Conservation (phyloP, 306 rosid genomes). For the Rosa lucieae region DNA sequence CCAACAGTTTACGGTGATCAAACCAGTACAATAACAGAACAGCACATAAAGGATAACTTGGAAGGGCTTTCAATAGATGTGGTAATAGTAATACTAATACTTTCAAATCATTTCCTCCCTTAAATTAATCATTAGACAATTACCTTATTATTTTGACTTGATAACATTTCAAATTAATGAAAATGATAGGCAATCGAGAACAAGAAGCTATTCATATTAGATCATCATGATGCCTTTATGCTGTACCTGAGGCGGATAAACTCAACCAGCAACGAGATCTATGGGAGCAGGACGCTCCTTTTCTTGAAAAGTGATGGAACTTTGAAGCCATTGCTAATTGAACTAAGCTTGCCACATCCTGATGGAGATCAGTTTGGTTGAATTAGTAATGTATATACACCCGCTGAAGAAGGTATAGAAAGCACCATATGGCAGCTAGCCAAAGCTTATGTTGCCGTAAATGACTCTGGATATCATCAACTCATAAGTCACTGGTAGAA, state of each 20-base stretch:
- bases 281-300: conserved; percentile 55
- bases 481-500: conserved; percentile 64
- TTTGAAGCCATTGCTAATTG: conserved; percentile 59
- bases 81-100: conserved; percentile 28
- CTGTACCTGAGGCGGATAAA: conserved; percentile 56
- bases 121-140: no score
- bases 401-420: conserved; percentile 47
- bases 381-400: conserved; percentile 44
- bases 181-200: conserved; percentile 38
- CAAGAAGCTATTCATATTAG: conserved; percentile 50
- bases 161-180: no score
- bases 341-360: conserved; percentile 50
- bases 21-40: conserved; percentile 46
- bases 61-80: conserved; percentile 51
- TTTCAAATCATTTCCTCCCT: no score
- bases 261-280: conserved; percentile 32
- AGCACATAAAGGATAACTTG: conserved; percentile 43
- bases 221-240: conserved; percentile 52
- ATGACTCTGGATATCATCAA: conserved; percentile 61
- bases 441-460: conserved; percentile 59
- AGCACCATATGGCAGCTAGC: conserved; percentile 54
- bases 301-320: conserved; percentile 58
- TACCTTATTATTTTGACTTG: no score
- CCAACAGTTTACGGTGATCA: conserved; percentile 51
- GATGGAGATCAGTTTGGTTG: conserved; percentile 45